Conservation (phyloP, 2,329 filamentous ascomycete genomes). For the Cordyceps fumosorosea region DNA sequence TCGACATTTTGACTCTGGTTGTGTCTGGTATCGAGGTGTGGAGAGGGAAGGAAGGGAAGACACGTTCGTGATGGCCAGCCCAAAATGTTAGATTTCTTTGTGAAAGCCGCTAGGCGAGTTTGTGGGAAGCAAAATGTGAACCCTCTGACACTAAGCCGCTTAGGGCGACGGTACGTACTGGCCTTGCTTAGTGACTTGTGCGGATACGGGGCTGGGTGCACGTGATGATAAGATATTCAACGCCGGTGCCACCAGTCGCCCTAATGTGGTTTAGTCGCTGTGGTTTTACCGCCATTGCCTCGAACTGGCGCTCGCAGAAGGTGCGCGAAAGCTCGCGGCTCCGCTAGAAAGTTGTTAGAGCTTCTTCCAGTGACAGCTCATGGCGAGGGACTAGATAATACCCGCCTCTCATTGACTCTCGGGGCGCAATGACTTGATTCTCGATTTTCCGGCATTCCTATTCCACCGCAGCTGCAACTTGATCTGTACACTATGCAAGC, state of each 20-base stretch:
- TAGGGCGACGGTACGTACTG: constrained; percentile 19
- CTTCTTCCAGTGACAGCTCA: constrained; percentile 14
- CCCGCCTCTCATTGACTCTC: not conserved
- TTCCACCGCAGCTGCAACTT: not conserved
- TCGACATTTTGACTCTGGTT: constrained; percentile 59
- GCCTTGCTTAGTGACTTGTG: constrained; percentile 17
- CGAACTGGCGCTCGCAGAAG: constrained; percentile 24
- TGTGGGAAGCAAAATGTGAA: constrained; percentile 39
- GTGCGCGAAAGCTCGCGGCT: constrained; percentile 33
- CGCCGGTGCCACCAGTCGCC: not conserved
- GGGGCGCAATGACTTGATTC: not conserved
- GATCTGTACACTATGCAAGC: constrained; percentile 31
- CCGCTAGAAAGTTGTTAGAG: constrained; percentile 21
- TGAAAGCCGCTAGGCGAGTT: constrained; percentile 35
- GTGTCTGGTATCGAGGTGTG: constrained; percentile 36
- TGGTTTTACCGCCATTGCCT: constrained; percentile 1
- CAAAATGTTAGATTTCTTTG: constrained; percentile 37
- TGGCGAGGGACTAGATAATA: constrained; percentile 12
- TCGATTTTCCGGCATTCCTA: not conserved
- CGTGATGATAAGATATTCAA: constrained; percentile 29
- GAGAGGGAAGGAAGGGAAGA: constrained; percentile 29
- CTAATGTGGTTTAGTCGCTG: not conserved
- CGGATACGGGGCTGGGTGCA: constrained; percentile 28
- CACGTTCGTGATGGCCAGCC: constrained; percentile 31
- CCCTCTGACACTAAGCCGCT: constrained; percentile 33